Evolutionary conservation across 768 basidiomycete genomes (phyloP), one percentile per base, ranked within the genome.

Genomic region (Leccinum incarnatum): DNA sequence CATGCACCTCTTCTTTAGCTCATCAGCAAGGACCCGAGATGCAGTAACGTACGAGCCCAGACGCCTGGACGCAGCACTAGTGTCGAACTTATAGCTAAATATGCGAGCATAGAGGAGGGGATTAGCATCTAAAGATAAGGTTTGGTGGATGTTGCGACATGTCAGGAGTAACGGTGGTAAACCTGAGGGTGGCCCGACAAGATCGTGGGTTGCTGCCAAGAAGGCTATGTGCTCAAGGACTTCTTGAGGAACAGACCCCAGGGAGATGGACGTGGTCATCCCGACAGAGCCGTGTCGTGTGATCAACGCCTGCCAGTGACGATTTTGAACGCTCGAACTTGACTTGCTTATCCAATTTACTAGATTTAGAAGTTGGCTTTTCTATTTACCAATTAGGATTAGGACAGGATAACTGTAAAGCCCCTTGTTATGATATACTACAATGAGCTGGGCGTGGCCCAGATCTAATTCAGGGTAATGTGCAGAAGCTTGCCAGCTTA

Each of bases 171-270:
- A 74, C 11, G 86, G 75, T n/a, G 80, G 54, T 30, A 93, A 74
- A 34, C 76, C 76, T 1, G 81, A 75, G 15, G 87, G 88, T 8
- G 89, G 87, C 17, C 89, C 88, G 45, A 85, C 74, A 52, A 80
- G 73, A 30, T 56, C 63, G 5, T 79, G 67, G 4, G 83, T 83
- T 8, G 81, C 84, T 42, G 83, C 73, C 64, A 84, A 85, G 68
- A 81, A 86, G 1, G 89, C 89, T 64, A 95, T 86, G 53, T 85
- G 84, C 68, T 93, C 88, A 48, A 95, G 79, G 40, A 94, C 79
- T 72, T 94, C 93, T 59, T 82, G 82, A 14, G 92, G 92, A 47
- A 94, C 73, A 6, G 74, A 73, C 55, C 77, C 74, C 56, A 91
- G 71, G 10, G 69, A 72, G 37, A 42, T 32, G 49, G 54, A 52